A percentile compares a stretch with the other conserved stretches of the same genome.
Conservation (phyloP, 768 basidiomycete genomes). For the Lyophyllum semitale region DNA sequence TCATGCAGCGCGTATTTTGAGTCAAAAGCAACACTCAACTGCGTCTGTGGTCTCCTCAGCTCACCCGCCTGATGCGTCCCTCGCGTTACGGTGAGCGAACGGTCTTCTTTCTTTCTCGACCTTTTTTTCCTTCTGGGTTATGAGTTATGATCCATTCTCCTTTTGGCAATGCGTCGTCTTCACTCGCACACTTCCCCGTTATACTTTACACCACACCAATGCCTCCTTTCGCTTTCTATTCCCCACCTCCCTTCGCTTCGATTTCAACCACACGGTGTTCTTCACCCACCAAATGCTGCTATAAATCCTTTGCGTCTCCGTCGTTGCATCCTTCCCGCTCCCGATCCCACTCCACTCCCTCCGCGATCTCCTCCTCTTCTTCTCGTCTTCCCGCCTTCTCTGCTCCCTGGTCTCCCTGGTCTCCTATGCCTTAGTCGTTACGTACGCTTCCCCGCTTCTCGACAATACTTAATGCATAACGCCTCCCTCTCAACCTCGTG, state of each 20-base stretch:
- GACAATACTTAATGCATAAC: not conserved
- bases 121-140: not conserved
- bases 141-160: no score
- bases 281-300: no score
- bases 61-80: conserved; percentile 87
- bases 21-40: conserved; percentile 91
- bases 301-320: no score
- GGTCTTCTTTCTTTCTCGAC: not conserved
- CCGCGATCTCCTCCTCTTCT: not conserved
- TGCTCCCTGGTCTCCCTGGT: not conserved
- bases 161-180: not conserved
- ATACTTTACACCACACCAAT: no score
- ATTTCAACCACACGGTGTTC: no score
- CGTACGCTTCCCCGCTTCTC: not conserved
- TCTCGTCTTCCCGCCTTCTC: no score
- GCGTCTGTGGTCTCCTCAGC: conserved; percentile 85
- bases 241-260: not conserved
- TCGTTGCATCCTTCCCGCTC: no score
- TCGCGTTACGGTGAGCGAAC: conserved; percentile 68
- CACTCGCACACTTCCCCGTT: no score
- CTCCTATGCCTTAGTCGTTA: not conserved
- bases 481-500: not conserved
- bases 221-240: not conserved
- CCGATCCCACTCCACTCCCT: not conserved
- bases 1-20: conserved; percentile 93